A percentile compares a stretch with the other conserved stretches of the same genome.
Conservation (phyloP, 352 stramenopile species). For the Thraustotheca clavata region DNA sequence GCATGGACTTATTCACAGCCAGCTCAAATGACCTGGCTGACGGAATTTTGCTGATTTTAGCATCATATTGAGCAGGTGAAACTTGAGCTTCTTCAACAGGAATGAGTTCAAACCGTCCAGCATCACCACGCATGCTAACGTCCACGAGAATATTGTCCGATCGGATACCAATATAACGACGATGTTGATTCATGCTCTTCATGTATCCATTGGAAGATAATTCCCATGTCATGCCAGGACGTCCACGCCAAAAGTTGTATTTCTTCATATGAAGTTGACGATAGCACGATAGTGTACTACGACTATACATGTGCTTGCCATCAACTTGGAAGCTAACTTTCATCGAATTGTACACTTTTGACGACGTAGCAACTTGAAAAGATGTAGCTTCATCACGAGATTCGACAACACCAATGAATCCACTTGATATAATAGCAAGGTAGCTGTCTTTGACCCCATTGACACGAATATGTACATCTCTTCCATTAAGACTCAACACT, state of each 20-base stretch:
- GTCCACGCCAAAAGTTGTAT: slow-evolving; percentile 40
- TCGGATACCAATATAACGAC: slow-evolving; percentile 67
- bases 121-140: slow-evolving; percentile 81
- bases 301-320: slow-evolving; percentile 70
- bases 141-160: slow-evolving; percentile 66
- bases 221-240: slow-evolving; percentile 65
- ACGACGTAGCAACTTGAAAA: slow-evolving; percentile 68
- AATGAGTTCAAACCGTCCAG: slow-evolving; percentile 68
- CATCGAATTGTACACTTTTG: slow-evolving; percentile 80
- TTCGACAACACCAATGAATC: slow-evolving; percentile 45
- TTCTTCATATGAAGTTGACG: slow-evolving; percentile 78
- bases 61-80: slow-evolving; percentile 6
- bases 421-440: slow-evolving; percentile 38
- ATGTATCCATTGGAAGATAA: slow-evolving; percentile 73
- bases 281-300: slow-evolving; percentile 79
- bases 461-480: slow-evolving; percentile 58
- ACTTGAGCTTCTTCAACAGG: slow-evolving; percentile 33
- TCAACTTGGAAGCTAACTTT: slow-evolving; percentile 76
- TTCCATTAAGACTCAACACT: slow-evolving; percentile 50
- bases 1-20: slow-evolving; percentile 2
- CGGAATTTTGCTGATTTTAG: slow-evolving; percentile 11
- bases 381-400: slow-evolving; percentile 34
- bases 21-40: slow-evolving; percentile 8
- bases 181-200: slow-evolving; percentile 86
- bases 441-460: slow-evolving; percentile 46